Percentiles rank a stretch among this genome's conserved stretches.
Evolutionary conservation across 371 early-diverging fungal species (phyloP).

Genomic region (Mortierella sp.): DNA sequence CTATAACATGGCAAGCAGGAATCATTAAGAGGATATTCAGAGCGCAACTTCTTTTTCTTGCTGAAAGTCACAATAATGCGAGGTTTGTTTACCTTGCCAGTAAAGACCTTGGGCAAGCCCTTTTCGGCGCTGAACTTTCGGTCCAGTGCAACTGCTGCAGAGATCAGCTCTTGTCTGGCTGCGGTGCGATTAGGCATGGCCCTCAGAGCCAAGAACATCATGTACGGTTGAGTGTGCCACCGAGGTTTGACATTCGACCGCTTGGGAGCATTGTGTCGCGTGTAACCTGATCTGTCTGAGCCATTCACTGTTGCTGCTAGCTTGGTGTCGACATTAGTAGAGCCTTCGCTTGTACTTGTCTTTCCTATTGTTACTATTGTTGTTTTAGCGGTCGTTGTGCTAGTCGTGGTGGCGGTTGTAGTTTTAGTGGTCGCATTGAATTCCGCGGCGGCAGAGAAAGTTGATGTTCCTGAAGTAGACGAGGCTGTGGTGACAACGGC

Average conservation of each 20-base stretch:
- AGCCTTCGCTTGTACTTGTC: neutral
- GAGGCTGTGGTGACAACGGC: neutral
- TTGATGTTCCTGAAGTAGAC: neutral
- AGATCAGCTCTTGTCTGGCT: slow-evolving; percentile 79
- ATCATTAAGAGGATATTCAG: neutral
- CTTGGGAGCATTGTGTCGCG: slow-evolving; percentile 43
- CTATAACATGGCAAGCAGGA: slow-evolving; percentile 44
- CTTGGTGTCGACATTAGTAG: neutral
- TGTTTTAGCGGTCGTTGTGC: neutral
- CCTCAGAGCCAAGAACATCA: slow-evolving; percentile 83
- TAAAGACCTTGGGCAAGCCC: slow-evolving; percentile 80
- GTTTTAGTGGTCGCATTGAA: neutral
- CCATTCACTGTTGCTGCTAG: neutral
- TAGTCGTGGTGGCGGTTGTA: neutral
- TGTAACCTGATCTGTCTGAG: slow-evolving; percentile 20
- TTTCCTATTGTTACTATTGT: neutral
- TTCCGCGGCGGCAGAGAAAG: neutral
- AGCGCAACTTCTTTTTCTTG: neutral
- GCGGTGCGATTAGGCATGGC: slow-evolving; percentile 74
- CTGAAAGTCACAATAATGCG: neutral
- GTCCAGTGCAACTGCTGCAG: slow-evolving; percentile 80
- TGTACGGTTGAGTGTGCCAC: slow-evolving; percentile 90
- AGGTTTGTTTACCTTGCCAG: slow-evolving; percentile 77
- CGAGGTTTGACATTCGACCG: slow-evolving; percentile 68
- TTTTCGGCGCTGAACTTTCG: slow-evolving; percentile 77